Evolutionary conservation across 345 rosid genomes (phyloP).

Genomic region (Viola odorata): DNA sequence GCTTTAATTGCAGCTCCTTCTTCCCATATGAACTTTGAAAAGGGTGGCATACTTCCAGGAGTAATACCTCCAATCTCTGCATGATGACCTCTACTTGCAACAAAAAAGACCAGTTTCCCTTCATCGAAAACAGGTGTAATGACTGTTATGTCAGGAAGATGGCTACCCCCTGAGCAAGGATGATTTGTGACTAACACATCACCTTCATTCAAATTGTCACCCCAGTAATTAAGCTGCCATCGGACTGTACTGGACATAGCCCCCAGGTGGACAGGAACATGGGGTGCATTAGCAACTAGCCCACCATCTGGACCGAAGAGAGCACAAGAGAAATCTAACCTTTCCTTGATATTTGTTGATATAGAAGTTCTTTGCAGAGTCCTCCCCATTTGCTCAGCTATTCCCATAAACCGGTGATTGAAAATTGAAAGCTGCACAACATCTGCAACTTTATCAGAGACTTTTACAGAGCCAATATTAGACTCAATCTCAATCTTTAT

Average conservation of each 20-base stretch:
- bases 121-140: slow-evolving; percentile 83
- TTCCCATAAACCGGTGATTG: slow-evolving; percentile 96
- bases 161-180: slow-evolving; percentile 97
- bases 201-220: slow-evolving; percentile 65
- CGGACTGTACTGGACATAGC: slow-evolving; percentile 94
- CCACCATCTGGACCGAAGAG: slow-evolving; percentile 94
- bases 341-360: slow-evolving; percentile 91
- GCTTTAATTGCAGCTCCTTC: slow-evolving; percentile 97
- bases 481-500: slow-evolving; percentile 68
- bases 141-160: slow-evolving; percentile 94
- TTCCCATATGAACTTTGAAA: slow-evolving; percentile 92
- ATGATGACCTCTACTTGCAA: slow-evolving; percentile 96
- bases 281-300: slow-evolving; percentile 95
- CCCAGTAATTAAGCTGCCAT: slow-evolving; percentile 91
- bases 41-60: slow-evolving; percentile 99
- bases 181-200: slow-evolving; percentile 93
- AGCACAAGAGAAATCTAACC: slow-evolving; percentile 95
- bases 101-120: slow-evolving; percentile 82
- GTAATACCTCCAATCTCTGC: slow-evolving; percentile 99
- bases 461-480: slow-evolving; percentile 28
- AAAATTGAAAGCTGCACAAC: slow-evolving; percentile 95
- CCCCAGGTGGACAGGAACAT: slow-evolving; percentile 95
- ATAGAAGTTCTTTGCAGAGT: slow-evolving; percentile 95
- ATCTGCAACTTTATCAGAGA: slow-evolving; percentile 73
- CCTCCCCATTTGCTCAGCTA: slow-evolving; percentile 98